Evolutionary conservation across 371 early-diverging fungal species (phyloP).

Genomic region (Mucor indicus): DNA sequence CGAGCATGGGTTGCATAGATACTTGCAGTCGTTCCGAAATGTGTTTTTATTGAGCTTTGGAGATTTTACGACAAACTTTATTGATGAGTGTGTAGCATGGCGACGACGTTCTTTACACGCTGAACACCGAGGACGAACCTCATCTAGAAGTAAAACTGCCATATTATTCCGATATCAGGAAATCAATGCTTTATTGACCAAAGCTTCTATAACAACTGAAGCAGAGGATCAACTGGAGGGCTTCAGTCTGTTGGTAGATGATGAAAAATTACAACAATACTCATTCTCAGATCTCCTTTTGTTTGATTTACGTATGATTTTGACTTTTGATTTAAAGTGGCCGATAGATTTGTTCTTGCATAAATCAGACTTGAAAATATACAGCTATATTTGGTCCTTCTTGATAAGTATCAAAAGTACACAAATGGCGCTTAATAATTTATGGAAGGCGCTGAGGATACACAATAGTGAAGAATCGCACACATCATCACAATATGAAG

Average conservation of each 20-base stretch:
- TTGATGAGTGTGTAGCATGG: conserved; percentile 57
- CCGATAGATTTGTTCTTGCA: conserved; percentile 76
- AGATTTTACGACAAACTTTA: conserved; percentile 61
- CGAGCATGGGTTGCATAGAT: conserved; percentile 49
- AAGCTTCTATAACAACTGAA: conserved; percentile 42
- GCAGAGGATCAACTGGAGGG: conserved; percentile 28
- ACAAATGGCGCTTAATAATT: conserved; percentile 34
- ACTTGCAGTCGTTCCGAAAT: conserved; percentile 62
- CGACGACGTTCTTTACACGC: conserved; percentile 14
- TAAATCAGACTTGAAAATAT: conserved; percentile 52
- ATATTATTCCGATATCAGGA: conserved; percentile 52
- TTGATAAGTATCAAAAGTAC: conserved; percentile 51
- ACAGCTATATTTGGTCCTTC: conserved; percentile 61
- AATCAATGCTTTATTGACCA: conserved; percentile 54
- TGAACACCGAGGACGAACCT: neutral
- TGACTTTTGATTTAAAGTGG: conserved; percentile 67
- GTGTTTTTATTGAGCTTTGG: conserved; percentile 70
- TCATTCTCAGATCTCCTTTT: conserved; percentile 53
- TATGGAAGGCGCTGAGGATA: conserved; percentile 21
- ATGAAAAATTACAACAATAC: conserved; percentile 10
- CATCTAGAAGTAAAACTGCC: conserved; percentile 10
- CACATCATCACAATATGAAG: neutral
- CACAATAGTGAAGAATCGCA: neutral
- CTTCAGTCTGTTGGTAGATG: conserved; percentile 19
- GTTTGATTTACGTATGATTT: conserved; percentile 45